Base-by-base conservation (phyloP, 495 filamentous ascomycete genomes). In the Mytilinidion resinicola region DNA sequence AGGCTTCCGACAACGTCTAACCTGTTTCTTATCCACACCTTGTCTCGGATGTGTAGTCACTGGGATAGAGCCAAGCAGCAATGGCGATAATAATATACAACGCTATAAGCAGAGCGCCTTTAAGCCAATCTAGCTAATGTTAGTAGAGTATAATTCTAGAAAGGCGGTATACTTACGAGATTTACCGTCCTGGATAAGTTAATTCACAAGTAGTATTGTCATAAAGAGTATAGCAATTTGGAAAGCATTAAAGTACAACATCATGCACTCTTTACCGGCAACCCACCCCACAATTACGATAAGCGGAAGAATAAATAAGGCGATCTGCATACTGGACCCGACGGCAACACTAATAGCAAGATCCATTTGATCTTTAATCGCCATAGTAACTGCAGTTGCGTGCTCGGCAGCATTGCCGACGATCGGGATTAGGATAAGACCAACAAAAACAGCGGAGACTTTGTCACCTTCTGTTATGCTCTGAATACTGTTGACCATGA, bases 401-500 rank as follows among this genome's bases (percentile, higher is more conserved):
- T 98, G 93, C 74, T 98, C 93, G 4, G 93, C 93, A 1, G 93
- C 93, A 67, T 98, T 98, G 51, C 93, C 93, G 39, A 98, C 92
- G 68, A 98, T 96, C 17, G 93, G 93, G 51, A 98, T 87, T 25
- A 98, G 79, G 61, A 98, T 88, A 55, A 98, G 80, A 75, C 93
- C 93, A 67, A 97, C 95, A 70, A 98, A 98, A 3, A 87, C 95
- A 68, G 91, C 93, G 75, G 86, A 91, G 76, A 98, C 51, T 9
- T 9, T 21, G 15, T 58, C 63, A 15, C 37, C 36, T 19, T 11
- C 55, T 3, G 89, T 88, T 46, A 96, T 72, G 33, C 82, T 78
- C 56, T 84, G 74, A 72, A 96, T 96, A 43, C 84, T 82, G 56
- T 82, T 76, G 19, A 95, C 90, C 83, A 96, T 90, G 69, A 83